Conservation (phyloP, 257 asterid species). For the Haberlea rhodopensis region DNA sequence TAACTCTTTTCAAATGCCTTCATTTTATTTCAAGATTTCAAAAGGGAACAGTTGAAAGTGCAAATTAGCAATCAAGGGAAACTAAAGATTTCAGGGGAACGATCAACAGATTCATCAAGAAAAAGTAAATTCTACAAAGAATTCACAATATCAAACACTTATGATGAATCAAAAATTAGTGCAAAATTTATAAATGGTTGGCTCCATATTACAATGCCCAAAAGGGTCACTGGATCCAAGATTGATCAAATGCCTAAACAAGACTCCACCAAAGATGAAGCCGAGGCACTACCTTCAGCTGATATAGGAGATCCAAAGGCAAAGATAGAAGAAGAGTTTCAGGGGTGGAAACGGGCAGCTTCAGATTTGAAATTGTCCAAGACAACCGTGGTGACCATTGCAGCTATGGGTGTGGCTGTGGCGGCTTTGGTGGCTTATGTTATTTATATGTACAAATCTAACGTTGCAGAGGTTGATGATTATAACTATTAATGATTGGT, state of each 20-base stretch:
- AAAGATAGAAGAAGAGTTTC: slow-evolving; percentile 10
- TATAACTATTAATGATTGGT: neutral
- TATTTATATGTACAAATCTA: slow-evolving; percentile 42
- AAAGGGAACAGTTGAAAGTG: slow-evolving; percentile 59
- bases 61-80: slow-evolving; percentile 42
- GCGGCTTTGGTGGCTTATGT: slow-evolving; percentile 42
- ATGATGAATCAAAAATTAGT: slow-evolving; percentile 38
- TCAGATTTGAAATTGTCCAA: slow-evolving; percentile 17
- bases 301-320: slow-evolving; percentile 2
- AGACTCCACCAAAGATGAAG: neutral
- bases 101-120: slow-evolving; percentile 26
- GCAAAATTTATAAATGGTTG: slow-evolving; percentile 41
- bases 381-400: slow-evolving; percentile 35
- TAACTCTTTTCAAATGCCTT: neutral
- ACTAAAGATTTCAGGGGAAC: slow-evolving; percentile 60
- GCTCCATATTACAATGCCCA: slow-evolving; percentile 52
- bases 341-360: neutral
- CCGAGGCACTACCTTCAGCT: neutral
- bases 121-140: slow-evolving; percentile 49
- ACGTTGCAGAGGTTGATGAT: slow-evolving; percentile 23
- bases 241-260: slow-evolving; percentile 20
- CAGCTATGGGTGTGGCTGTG: slow-evolving; percentile 27
- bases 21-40: slow-evolving; percentile 43
- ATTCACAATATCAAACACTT: slow-evolving; percentile 33
- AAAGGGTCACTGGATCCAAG: slow-evolving; percentile 16